These are phyloP conservation scores for Chalciporus pseudorubinellus DNA, from an alignment of 768 basidiomycete species.

Conservation along the genomic window DNA sequence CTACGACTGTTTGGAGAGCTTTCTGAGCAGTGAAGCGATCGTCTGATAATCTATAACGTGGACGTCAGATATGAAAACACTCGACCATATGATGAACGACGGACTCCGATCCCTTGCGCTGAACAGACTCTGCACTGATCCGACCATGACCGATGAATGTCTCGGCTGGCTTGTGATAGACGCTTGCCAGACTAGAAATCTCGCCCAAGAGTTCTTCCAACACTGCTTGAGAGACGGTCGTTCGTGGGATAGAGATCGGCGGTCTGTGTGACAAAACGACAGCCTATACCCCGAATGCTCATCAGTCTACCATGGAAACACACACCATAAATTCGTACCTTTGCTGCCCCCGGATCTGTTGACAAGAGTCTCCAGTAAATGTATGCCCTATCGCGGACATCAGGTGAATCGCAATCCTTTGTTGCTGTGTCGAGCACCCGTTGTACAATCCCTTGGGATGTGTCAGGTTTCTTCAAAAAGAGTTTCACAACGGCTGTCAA, in stretches of 20 bases:
- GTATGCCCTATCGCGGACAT: conserved; percentile 95
- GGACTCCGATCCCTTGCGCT: conserved; percentile 59
- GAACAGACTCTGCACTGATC: conserved; percentile 77
- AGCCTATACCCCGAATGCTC: conserved; percentile 38
- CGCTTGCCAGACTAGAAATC: conserved; percentile 85
- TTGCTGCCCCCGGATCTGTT: conserved; percentile 93
- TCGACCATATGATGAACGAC: conserved; percentile 24
- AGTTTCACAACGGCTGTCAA: conserved; percentile 96
- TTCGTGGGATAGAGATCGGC: conserved; percentile 89
- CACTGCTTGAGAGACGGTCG: conserved; percentile 82
- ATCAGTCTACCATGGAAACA: background rate
- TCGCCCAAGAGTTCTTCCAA: conserved; percentile 91
- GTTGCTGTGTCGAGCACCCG: conserved; percentile 91
- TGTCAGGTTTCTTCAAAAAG: conserved; percentile 92
- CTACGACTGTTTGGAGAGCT: conserved; percentile 87
- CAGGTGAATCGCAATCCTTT: conserved; percentile 95
- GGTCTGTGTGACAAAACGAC: conserved; percentile 92
- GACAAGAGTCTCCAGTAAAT: conserved; percentile 97
- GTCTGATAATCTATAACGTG: conserved; percentile 48
- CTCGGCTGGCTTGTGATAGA: conserved; percentile 96
- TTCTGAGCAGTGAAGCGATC: conserved; percentile 75
- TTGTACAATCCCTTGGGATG: conserved; percentile 89
- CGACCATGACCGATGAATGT: conserved; percentile 94
- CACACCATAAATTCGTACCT: conserved; percentile 48
- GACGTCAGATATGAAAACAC: background rate